Conservation (phyloP, 495 filamentous ascomycete species). For the Penicillium crystallinum region DNA sequence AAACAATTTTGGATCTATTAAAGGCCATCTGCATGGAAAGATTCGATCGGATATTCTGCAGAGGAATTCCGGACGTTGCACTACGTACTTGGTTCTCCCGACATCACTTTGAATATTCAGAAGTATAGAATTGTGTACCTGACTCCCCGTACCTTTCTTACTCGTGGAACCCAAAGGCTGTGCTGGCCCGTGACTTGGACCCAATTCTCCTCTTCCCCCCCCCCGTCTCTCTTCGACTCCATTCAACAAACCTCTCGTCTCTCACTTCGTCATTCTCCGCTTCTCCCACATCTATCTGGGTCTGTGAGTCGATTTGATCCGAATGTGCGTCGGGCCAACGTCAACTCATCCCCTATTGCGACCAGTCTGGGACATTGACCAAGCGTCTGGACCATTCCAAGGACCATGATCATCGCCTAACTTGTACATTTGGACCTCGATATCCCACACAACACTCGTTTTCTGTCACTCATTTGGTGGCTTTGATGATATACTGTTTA, state of each 20-base stretch:
- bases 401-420: slow-evolving; percentile 28
- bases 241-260: neutral
- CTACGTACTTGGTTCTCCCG: no score
- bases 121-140: neutral
- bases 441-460: slow-evolving; percentile 20
- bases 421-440: slow-evolving; percentile 7
- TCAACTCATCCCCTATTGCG: neutral
- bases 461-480: slow-evolving; percentile 7
- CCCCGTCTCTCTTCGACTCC: slow-evolving; percentile 1
- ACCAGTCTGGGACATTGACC: neutral
- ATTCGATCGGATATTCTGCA: no score
- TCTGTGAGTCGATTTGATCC: neutral
- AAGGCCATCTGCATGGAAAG: neutral
- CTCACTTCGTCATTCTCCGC: slow-evolving; percentile 5
- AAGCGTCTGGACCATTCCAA: neutral
- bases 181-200: slow-evolving; percentile 2
- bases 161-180: slow-evolving; percentile 4
- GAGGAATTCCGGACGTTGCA: no score
- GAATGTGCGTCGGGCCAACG: neutral
- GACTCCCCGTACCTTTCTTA: slow-evolving; percentile 6
- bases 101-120: no score
- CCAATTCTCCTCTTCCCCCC: slow-evolving; percentile 2
- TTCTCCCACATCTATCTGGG: neutral
- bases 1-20: slow-evolving; percentile 3
- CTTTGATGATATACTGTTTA: slow-evolving; percentile 28